phyloP scores from a whole-genome alignment of 306 rosid species.

The Vachellia collinsii region DNA sequence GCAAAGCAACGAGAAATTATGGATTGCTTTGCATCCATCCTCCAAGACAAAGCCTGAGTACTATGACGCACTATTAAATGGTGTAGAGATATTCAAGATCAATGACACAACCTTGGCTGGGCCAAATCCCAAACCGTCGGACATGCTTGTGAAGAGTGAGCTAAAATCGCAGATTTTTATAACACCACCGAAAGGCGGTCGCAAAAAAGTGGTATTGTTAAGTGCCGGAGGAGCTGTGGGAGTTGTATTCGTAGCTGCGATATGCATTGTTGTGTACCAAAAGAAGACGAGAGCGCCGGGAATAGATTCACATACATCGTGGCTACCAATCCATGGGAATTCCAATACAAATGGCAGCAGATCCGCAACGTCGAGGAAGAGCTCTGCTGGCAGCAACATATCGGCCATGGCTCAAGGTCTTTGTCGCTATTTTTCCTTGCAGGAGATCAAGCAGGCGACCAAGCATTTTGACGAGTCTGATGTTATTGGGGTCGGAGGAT shows the following conservation, averaged over 20 bases:
- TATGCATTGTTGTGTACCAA: constrained; percentile 25
- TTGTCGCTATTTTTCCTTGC: constrained; percentile 52
- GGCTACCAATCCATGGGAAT: constrained; percentile 50
- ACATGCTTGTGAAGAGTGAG: constrained; percentile 36
- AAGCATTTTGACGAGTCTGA: constrained; percentile 55
- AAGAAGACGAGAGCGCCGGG: constrained; percentile 37
- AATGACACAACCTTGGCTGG: constrained; percentile 55
- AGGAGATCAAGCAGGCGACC: constrained; percentile 52
- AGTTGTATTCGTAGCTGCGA: constrained; percentile 50
- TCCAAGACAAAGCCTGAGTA: constrained; percentile 36
- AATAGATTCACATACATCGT: constrained; percentile 42
- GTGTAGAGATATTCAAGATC: constrained; percentile 56
- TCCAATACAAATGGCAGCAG: constrained; percentile 33
- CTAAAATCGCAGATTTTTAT: constrained; percentile 9
- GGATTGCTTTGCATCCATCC: constrained; percentile 54
- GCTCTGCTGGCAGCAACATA: constrained; percentile 36
- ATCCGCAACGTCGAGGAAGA: constrained; percentile 47
- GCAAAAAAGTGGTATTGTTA: constrained; percentile 11
- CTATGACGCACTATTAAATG: constrained; percentile 52
- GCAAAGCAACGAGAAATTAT: constrained; percentile 32
- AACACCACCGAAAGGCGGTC: neutral
- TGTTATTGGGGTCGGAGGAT: constrained; percentile 67
- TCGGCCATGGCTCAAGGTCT: constrained; percentile 55
- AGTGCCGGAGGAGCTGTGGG: constrained; percentile 58
- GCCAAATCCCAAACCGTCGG: constrained; percentile 56